Percentiles rank a stretch among this genome's conserved stretches.
phyloP scores from a whole-genome alignment of 2,329 filamentous ascomycete genomes.

The Colletotrichum aenigma region DNA sequence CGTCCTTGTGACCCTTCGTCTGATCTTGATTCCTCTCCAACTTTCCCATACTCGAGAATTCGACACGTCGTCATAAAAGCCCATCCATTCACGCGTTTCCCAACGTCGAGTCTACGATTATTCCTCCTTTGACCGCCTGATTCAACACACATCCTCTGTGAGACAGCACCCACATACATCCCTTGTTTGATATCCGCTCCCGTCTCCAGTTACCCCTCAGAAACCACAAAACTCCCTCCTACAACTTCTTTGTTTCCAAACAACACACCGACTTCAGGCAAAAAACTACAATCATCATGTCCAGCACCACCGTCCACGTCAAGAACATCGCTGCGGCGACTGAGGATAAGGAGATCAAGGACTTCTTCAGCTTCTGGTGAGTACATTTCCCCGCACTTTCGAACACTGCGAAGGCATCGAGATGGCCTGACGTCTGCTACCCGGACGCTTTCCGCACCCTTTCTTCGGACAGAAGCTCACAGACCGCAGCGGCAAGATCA shows the following conservation, averaged over 20 bases:
- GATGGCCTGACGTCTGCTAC: not conserved
- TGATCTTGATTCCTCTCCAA: not conserved
- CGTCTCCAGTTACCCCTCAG: constrained; percentile 14
- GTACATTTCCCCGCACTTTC: constrained; percentile 27
- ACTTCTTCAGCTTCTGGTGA: constrained; percentile 97
- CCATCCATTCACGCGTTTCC: not conserved
- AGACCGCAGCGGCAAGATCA: constrained; percentile 81
- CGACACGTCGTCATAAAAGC: constrained; percentile 5
- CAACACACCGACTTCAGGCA: not conserved
- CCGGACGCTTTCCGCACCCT: not conserved
- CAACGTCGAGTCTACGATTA: not conserved
- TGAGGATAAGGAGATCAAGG: constrained; percentile 86
- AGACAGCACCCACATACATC: not conserved
- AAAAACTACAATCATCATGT: constrained; percentile 46
- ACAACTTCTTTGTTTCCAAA: not conserved
- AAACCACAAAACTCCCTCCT: constrained; percentile 9
- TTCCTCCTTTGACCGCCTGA: not conserved
- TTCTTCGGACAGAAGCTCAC: constrained; percentile 6
- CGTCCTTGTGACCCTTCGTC: constrained; percentile 17
- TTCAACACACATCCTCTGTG: not conserved
- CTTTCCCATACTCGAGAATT: not conserved
- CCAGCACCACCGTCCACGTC: constrained; percentile 77
- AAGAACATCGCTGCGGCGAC: constrained; percentile 86
- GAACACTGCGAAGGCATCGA: not conserved
- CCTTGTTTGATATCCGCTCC: constrained; percentile 14